These are phyloP conservation scores for Stenocarpella maydis DNA, from an alignment of 2,329 filamentous ascomycete species.

Conservation along the genomic window DNA sequence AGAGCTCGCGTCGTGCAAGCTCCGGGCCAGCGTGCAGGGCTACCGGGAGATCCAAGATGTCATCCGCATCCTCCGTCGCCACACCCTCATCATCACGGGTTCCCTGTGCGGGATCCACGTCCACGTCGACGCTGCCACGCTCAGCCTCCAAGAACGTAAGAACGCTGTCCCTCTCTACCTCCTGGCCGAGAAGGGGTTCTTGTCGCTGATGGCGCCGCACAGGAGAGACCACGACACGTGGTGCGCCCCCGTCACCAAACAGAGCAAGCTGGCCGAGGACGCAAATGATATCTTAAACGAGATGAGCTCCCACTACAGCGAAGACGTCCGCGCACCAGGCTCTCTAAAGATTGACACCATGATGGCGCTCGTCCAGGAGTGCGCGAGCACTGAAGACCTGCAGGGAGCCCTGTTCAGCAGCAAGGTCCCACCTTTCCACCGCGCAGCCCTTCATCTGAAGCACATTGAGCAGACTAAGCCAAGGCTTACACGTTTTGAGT, in stretches of 20 bases:
- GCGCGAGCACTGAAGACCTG: neutral
- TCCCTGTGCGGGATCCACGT: neutral
- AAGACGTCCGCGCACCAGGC: neutral
- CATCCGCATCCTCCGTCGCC: neutral
- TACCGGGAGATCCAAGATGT: neutral
- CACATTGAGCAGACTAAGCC: neutral
- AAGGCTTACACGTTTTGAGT: conserved; percentile 7
- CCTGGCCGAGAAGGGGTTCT: neutral
- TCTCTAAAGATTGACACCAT: neutral
- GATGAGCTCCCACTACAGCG: neutral
- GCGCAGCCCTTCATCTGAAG: neutral
- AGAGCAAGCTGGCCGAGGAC: neutral
- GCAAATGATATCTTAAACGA: neutral
- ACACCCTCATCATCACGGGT: neutral
- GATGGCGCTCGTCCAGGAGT: neutral
- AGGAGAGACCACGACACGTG: neutral
- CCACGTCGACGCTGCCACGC: neutral
- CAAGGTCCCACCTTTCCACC: neutral
- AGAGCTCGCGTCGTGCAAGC: neutral
- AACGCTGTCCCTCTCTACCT: neutral
- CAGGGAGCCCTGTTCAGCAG: neutral
- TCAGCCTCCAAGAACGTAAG: neutral
- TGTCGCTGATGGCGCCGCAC: neutral
- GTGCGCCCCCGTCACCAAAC: neutral
- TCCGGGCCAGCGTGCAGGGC: neutral